phyloP scores from a whole-genome alignment of 2,329 filamentous ascomycete species.

The Dothideomycetes sp. region DNA sequence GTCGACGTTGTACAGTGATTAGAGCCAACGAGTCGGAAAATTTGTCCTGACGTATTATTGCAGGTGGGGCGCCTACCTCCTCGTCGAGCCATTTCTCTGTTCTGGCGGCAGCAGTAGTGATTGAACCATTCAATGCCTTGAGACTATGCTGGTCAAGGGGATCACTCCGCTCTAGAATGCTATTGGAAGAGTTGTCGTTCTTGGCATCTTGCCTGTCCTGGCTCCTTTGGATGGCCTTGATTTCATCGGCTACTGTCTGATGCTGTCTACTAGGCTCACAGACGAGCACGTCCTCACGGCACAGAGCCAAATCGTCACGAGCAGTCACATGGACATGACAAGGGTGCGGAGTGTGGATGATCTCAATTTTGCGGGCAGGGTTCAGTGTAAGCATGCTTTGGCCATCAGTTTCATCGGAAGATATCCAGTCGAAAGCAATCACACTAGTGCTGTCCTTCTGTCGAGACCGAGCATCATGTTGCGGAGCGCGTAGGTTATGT shows the following conservation, averaged over 20 bases:
- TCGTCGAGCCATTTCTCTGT: constrained; percentile 7
- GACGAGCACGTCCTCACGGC: constrained; percentile 5
- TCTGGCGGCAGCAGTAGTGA: neutral
- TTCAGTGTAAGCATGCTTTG: constrained; percentile 43
- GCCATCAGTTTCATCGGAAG: constrained; percentile 32
- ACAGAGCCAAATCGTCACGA: constrained; percentile 27
- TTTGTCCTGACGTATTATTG: constrained; percentile 5
- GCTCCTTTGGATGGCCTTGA: constrained; percentile 4
- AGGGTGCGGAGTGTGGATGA: constrained; percentile 35
- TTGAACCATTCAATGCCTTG: constrained; percentile 4
- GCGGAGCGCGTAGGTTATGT: constrained; percentile 32
- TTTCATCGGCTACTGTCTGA: constrained; percentile 6
- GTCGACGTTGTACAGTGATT: constrained; percentile 31
- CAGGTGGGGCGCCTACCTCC: neutral
- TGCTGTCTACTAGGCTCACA: constrained; percentile 6
- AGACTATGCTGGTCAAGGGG: constrained; percentile 5
- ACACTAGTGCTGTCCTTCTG: constrained; percentile 37
- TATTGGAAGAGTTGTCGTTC: neutral
- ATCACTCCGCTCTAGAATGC: neutral
- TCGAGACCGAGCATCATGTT: constrained; percentile 31
- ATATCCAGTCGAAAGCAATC: constrained; percentile 52
- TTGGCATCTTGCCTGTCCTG: constrained; percentile 1
- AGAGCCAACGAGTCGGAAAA: constrained; percentile 9
- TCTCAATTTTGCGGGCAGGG: constrained; percentile 38
- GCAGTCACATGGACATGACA: constrained; percentile 32